A percentile compares a stretch with the other conserved stretches of the same genome.
Evolutionary conservation across 1,284 basidiomycete species (phyloP).

Genomic region (Polyporus tsugae): DNA sequence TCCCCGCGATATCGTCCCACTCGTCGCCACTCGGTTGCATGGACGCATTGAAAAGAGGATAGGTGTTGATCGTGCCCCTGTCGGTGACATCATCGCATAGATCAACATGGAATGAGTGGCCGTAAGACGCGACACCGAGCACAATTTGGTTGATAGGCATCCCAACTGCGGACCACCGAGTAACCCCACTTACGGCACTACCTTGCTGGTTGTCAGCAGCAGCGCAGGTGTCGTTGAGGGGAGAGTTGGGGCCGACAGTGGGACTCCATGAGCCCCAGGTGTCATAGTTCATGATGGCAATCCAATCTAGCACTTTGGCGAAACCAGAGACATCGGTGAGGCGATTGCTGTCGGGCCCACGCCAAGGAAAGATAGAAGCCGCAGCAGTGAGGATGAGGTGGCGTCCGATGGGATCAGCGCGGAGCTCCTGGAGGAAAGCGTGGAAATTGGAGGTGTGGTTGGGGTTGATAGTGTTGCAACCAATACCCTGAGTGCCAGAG

Average conservation of each 20-base stretch:
- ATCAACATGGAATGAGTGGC: conserved; percentile 64
- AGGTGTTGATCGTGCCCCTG: conserved; percentile 43
- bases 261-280: conserved; percentile 50
- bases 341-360: conserved; percentile 60
- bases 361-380: conserved; percentile 69
- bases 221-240: conserved; percentile 78
- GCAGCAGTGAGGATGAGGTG: conserved; percentile 79
- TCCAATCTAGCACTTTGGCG: conserved; percentile 78
- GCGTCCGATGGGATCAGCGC: conserved; percentile 58
- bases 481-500: conserved; percentile 74
- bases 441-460: conserved; percentile 80
- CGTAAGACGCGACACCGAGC: conserved; percentile 85
- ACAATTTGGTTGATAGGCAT: conserved; percentile 82
- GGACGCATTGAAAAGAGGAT: conserved; percentile 57
- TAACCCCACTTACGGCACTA: conserved; percentile 75
- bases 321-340: conserved; percentile 72
- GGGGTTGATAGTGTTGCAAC: conserved; percentile 71
- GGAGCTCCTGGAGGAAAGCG: conserved; percentile 77
- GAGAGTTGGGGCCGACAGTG: conserved; percentile 80
- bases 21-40: conserved; percentile 60
- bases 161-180: conserved; percentile 75
- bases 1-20: conserved; percentile 51
- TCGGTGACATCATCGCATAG: conserved; percentile 47
- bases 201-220: conserved; percentile 68
- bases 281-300: conserved; percentile 92